Percentiles rank a stretch among this genome's conserved stretches.
Evolutionary conservation across 257 asterid species (phyloP).

Genomic region (Scutellaria minor): DNA sequence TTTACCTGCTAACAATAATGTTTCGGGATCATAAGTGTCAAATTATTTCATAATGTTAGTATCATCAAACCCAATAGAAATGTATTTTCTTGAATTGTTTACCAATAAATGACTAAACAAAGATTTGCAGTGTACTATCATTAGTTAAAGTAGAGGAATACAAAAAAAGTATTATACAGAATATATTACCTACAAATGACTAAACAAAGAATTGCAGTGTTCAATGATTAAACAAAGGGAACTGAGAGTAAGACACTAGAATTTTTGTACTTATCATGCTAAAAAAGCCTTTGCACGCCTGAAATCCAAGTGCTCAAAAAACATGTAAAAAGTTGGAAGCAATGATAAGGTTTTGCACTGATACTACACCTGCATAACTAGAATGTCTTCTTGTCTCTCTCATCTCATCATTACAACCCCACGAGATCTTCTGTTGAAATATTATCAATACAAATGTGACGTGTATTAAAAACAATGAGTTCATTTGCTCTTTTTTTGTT

Average conservation of each 20-base stretch:
- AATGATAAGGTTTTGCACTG: conserved; percentile 50
- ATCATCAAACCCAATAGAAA: background rate
- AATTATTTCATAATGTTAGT: background rate
- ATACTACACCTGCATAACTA: conserved; percentile 38
- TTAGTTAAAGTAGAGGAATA: background rate
- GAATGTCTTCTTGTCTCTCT: conserved; percentile 83
- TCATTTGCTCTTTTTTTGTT: conserved; percentile 4
- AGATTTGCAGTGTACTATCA: conserved; percentile 20
- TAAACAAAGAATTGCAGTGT: conserved; percentile 23
- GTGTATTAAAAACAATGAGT: too few species aligned
- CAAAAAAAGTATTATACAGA: background rate
- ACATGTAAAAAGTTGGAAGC: conserved; percentile 36
- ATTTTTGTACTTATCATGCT: conserved; percentile 28
- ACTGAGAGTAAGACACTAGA: conserved; percentile 26
- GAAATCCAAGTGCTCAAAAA: conserved; percentile 30
- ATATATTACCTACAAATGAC: background rate
- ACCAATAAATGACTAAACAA: conserved; percentile 16
- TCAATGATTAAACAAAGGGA: conserved; percentile 11
- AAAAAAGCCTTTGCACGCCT: conserved; percentile 57
- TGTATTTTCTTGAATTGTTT: background rate
- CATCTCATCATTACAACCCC: conserved; percentile 50
- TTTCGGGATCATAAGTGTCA: background rate
- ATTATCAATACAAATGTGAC: too few species aligned
- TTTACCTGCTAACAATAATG: background rate
- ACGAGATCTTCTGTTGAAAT: too few species aligned